Percentiles rank a stretch among this genome's conserved stretches.
These are phyloP conservation scores for Diaporthe sp. DNA, from an alignment of 2,329 filamentous ascomycete genomes.

Conservation along the genomic window DNA sequence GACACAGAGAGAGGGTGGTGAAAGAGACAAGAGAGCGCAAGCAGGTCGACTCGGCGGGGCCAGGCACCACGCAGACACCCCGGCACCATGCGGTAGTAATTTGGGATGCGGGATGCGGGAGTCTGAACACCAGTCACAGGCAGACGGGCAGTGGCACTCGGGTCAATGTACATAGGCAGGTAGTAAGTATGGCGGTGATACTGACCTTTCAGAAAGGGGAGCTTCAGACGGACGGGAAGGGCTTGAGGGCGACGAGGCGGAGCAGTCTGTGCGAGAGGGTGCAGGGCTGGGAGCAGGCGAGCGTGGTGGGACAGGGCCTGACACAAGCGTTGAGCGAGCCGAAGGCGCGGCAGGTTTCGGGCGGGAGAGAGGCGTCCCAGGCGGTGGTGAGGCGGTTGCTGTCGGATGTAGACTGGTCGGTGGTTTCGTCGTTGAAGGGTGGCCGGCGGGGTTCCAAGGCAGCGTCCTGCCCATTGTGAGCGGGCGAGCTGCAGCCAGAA, in stretches of 20 bases:
- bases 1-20: too few species aligned
- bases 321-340: conserved; percentile 15
- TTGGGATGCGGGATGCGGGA: neutral
- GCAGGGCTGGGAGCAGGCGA: neutral
- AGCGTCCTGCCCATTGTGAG: conserved; percentile 35
- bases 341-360: conserved; percentile 10
- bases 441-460: conserved; percentile 33
- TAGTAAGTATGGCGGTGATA: too few species aligned
- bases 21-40: neutral
- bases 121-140: conserved; percentile 11
- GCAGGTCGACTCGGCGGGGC: too few species aligned
- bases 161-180: too few species aligned
- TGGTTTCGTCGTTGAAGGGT: neutral
- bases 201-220: conserved; percentile 28
- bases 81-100: neutral
- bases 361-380: conserved; percentile 4
- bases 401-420: conserved; percentile 1
- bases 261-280: neutral
- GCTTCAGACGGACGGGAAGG: neutral
- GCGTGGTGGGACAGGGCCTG: conserved; percentile 18
- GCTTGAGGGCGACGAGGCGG: neutral
- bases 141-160: neutral
- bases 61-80: neutral
- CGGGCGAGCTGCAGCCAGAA: neutral
- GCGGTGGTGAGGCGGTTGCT: conserved; percentile 17